Conservation (phyloP, 352 stramenopile genomes). For the Globisporangium recalcitrans region DNA sequence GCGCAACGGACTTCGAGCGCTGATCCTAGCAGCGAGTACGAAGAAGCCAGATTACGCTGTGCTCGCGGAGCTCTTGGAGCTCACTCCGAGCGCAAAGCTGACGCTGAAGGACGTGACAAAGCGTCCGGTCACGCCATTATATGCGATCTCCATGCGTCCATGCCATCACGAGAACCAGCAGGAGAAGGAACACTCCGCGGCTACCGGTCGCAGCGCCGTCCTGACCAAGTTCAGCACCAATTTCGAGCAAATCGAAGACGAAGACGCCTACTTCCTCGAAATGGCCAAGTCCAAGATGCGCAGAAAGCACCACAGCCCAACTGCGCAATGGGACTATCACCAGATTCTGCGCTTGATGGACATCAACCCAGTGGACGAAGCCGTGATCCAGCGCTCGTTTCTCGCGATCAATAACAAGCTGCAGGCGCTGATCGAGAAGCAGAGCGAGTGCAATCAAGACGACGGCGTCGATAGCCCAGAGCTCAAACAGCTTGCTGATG, state of each 20-base stretch:
- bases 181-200: background rate
- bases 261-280: slow-evolving; percentile 44
- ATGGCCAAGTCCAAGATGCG: slow-evolving; percentile 59
- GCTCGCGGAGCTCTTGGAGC: slow-evolving; percentile 33
- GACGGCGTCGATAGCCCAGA: slow-evolving; percentile 10
- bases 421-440: slow-evolving; percentile 18
- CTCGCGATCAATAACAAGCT: slow-evolving; percentile 63
- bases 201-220: slow-evolving; percentile 5
- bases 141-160: slow-evolving; percentile 36
- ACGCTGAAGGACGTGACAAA: slow-evolving; percentile 1
- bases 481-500: slow-evolving; percentile 1
- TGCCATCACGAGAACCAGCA: slow-evolving; percentile 21
- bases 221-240: slow-evolving; percentile 28
- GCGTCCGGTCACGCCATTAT: slow-evolving; percentile 37
- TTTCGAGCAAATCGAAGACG: slow-evolving; percentile 49
- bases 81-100: slow-evolving; percentile 22
- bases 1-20: slow-evolving; percentile 28
- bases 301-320: slow-evolving; percentile 49
- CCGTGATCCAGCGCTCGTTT: slow-evolving; percentile 48
- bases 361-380: slow-evolving; percentile 54
- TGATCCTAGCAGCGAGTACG: slow-evolving; percentile 41
- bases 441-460: slow-evolving; percentile 11
- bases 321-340: slow-evolving; percentile 32
- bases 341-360: slow-evolving; percentile 56
- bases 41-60: slow-evolving; percentile 25